Base-by-base conservation (phyloP, 2,329 filamentous ascomycete species). In the Ceratocystis diversiconidia region DNA sequence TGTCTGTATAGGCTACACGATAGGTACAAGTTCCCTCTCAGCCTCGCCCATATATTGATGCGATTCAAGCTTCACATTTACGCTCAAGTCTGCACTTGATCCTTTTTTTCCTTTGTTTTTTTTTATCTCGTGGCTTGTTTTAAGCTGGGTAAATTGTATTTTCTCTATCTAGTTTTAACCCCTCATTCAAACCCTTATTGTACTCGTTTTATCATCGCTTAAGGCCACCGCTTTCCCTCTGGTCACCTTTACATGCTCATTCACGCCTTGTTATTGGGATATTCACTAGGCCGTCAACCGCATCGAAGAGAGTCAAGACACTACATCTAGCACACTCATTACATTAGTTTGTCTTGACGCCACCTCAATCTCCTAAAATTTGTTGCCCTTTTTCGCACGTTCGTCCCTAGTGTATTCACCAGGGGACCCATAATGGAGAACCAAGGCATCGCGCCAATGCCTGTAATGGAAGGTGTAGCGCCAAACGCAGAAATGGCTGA, bases 401-500 rank as follows among this genome's bases (percentile, higher is more conserved):
- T 46, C 25, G 17, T 46, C 19, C 15, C 7, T 8, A 46, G 22
- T 22, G 17, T 22, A 17, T 44, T 44, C 60, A 44, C 19, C 19
- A 48, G 28, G 2, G 22, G 3, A 5, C 57, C 15, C 19, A 15
- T n/a, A n/a, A 62, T 65, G 61, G 57, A 60, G 28, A 36, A 46
- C 59, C 55, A 60, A 30, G 68, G 74, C 15, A 48, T 57, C 43
- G 59, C 28, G 43, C 50, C 55, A 15, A 55, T 64, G 17, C 46
- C 57, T 10, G 61, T 63, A 8, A 66, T 64, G 48, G 48, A 46
- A n/a, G 61, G 30, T 5, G 61, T 76, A 52, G 73, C 72, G 66
- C 28, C 76, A 48, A 79, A 84, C 73, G 76, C 79, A 46, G 77
- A 79, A 65, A 76, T 83, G 69, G 77, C 85, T 70, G 82, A 85